Conservation (phyloP, 129 eudicot species). For the Flaveria trinervia region DNA sequence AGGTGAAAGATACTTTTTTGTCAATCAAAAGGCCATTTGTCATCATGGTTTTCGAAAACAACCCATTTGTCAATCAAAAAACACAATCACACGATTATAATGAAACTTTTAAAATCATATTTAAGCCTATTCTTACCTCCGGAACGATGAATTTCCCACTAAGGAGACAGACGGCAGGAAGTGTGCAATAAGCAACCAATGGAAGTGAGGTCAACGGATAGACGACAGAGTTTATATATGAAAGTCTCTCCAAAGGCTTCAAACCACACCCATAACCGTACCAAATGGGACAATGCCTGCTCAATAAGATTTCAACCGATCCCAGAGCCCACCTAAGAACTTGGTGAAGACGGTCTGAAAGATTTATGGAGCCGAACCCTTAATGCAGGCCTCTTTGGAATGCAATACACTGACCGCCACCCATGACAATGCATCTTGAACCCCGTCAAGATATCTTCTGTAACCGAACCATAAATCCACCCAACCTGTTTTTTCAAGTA, state of each 20-base stretch:
- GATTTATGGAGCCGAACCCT: constrained; percentile 84
- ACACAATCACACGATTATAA: not conserved
- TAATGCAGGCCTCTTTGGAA: constrained; percentile 71
- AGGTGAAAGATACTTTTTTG: no score
- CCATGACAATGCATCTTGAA: constrained; percentile 91
- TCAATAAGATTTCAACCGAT: constrained; percentile 71
- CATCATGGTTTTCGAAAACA: no score
- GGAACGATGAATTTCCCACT: constrained; percentile 80
- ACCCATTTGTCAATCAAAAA: not conserved
- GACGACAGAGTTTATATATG: constrained; percentile 66
- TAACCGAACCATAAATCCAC: constrained; percentile 82
- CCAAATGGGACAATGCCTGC: constrained; percentile 81
- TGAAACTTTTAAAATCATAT: not conserved
- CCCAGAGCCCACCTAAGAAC: constrained; percentile 86
- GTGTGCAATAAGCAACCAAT: constrained; percentile 69
- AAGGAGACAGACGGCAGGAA: constrained; percentile 76
- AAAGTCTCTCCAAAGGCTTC: constrained; percentile 66
- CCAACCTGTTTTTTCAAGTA: constrained; percentile 55
- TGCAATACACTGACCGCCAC: constrained; percentile 80
- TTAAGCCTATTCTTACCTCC: constrained; percentile 43
- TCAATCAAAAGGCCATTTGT: no score
- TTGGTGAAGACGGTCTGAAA: constrained; percentile 81
- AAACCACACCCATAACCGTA: constrained; percentile 81
- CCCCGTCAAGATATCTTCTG: constrained; percentile 78
- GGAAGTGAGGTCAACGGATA: constrained; percentile 81